These are phyloP conservation scores for Nicotiana rustica DNA, from an alignment of 305 asterid species.

Conservation along the genomic window DNA sequence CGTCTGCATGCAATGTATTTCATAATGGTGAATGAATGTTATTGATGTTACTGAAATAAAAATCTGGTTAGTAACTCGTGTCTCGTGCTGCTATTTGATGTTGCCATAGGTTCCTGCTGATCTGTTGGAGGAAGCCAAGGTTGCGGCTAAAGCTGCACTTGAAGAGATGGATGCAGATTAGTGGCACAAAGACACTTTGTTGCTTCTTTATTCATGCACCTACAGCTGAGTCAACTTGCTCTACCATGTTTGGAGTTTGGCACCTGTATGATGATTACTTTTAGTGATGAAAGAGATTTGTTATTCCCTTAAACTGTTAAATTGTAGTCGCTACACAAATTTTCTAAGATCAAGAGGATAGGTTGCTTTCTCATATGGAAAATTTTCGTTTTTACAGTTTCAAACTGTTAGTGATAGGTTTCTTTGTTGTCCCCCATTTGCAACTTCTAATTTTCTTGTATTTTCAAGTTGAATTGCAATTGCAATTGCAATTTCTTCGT, in stretches of 20 bases:
- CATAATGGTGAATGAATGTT: not conserved
- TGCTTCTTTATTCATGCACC: not conserved
- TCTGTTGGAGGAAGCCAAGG: constrained; percentile 86
- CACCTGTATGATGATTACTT: not conserved
- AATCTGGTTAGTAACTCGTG: not conserved
- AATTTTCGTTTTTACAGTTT: not conserved
- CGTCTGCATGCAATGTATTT: not conserved
- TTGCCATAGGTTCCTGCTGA: constrained; percentile 73
- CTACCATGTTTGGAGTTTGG: not conserved
- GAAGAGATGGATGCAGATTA: constrained; percentile 99
- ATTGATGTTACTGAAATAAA: constrained; percentile 15
- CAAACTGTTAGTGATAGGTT: too few species aligned
- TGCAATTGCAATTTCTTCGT: too few species aligned
- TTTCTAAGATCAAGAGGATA: not conserved
- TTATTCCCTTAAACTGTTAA: not conserved
- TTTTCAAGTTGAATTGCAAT: too few species aligned
- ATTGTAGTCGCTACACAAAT: not conserved
- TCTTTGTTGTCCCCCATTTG: too few species aligned
- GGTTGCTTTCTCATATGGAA: not conserved
- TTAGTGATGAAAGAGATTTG: not conserved
- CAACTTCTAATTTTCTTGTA: too few species aligned
- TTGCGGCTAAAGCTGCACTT: constrained; percentile 91
- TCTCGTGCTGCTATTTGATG: not conserved
- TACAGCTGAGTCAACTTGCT: not conserved
- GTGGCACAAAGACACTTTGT: not conserved